Percentiles rank a stretch among this genome's conserved stretches.
Evolutionary conservation across 768 basidiomycete genomes (phyloP).

Genomic region (Kwoniella dejecticola): DNA sequence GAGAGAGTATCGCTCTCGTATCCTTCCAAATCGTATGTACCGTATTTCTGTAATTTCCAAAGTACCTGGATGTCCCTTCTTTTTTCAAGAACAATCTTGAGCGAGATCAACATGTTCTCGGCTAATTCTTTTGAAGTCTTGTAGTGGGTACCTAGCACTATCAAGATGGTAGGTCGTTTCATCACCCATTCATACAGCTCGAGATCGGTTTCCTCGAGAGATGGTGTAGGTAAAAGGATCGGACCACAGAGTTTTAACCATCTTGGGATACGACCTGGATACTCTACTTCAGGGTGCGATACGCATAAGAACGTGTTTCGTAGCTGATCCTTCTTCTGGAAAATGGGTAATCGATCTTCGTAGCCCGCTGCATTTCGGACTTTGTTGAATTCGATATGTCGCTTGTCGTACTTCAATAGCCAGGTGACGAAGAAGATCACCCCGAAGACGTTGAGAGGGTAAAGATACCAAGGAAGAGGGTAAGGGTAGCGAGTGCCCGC

Average conservation of each 20-base stretch:
- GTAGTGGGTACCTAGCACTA: constrained; percentile 29
- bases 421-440: constrained; percentile 12
- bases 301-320: constrained; percentile 17
- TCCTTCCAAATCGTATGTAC: constrained; percentile 9
- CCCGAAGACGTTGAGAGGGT: constrained; percentile 17
- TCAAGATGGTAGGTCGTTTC: constrained; percentile 14
- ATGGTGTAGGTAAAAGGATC: constrained; percentile 16
- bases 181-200: constrained; percentile 23
- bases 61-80: constrained; percentile 29
- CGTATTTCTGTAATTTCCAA: constrained; percentile 27
- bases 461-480: constrained; percentile 24
- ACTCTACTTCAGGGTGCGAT: constrained; percentile 22
- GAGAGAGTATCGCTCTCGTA: not conserved
- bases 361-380: constrained; percentile 27
- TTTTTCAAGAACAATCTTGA: constrained; percentile 15
- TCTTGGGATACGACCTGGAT: constrained; percentile 20
- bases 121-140: constrained; percentile 10
- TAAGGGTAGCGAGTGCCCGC: constrained; percentile 17
- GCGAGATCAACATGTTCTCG: constrained; percentile 8
- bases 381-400: constrained; percentile 7
- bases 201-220: constrained; percentile 14
- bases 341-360: constrained; percentile 14
- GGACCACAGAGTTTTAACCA: constrained; percentile 30
- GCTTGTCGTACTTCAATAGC: constrained; percentile 14
- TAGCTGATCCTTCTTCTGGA: not conserved